Percentiles rank a stretch among this genome's conserved stretches.
These are phyloP conservation scores for Geranium brycei DNA, from an alignment of 345 rosid species.

Conservation along the genomic window DNA sequence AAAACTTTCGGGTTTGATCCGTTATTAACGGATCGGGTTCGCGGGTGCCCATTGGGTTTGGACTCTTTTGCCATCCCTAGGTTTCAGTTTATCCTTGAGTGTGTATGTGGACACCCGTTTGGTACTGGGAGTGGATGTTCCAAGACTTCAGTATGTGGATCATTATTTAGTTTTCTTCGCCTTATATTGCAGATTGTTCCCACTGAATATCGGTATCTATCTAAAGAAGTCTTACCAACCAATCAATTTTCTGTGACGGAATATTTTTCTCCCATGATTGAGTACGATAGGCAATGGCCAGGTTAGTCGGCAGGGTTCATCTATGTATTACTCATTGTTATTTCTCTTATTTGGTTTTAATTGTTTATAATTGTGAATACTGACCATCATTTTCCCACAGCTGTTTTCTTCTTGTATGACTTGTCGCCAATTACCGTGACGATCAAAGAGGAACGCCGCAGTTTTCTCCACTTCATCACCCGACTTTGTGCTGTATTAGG, in stretches of 20 bases:
- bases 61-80: no score
- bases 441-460: constrained; percentile 78
- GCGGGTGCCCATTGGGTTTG: no score
- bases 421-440: constrained; percentile 95
- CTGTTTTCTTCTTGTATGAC: constrained; percentile 92
- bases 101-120: no score
- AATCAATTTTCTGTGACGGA: constrained; percentile 93
- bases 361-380: no score
- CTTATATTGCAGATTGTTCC: constrained; percentile 72
- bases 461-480: constrained; percentile 89
- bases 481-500: constrained; percentile 98
- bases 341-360: no score
- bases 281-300: constrained; percentile 77
- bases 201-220: constrained; percentile 81
- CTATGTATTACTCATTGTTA: not conserved
- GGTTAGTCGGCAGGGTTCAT: constrained; percentile 24
- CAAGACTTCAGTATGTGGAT: not conserved
- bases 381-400: constrained; percentile 19
- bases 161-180: not conserved
- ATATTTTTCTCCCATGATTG: constrained; percentile 68
- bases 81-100: not conserved
- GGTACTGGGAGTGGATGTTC: no score
- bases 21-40: no score
- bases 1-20: no score
- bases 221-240: constrained; percentile 72